Percentiles rank a stretch among this genome's conserved stretches.
phyloP scores from a whole-genome alignment of 192 early-diverging fungal species.

The Lobulomyces angularis region DNA sequence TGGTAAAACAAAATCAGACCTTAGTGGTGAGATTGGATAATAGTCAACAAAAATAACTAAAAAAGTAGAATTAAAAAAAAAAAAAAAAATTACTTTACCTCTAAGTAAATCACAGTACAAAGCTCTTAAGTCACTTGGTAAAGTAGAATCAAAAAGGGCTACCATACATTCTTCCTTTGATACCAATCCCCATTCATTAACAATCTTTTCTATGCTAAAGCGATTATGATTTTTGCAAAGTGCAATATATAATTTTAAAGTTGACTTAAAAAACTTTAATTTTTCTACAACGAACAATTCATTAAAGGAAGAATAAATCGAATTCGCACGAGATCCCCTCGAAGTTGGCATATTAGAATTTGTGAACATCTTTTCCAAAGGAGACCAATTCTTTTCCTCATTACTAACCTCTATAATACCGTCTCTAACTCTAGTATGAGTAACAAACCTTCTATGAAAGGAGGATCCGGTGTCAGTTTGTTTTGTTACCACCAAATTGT shows the following conservation, averaged over 20 bases:
- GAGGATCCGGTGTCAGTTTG: no score
- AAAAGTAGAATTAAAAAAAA: not conserved
- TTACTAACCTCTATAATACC: no score
- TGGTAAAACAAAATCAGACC: constrained; percentile 11
- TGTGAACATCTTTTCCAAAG: no score
- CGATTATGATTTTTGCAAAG: constrained; percentile 16
- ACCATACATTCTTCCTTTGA: constrained; percentile 11
- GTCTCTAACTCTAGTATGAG: no score
- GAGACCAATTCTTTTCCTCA: no score
- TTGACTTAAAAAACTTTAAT: constrained; percentile 12
- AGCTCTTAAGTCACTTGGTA: constrained; percentile 12
- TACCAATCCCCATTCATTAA: constrained; percentile 5
- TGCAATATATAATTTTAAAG: constrained; percentile 15
- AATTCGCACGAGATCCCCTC: no score
- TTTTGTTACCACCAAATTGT: no score
- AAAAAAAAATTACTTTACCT: constrained; percentile 8
- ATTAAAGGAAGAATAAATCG: not conserved
- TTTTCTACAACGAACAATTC: constrained; percentile 3
- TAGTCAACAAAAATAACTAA: constrained; percentile 12
- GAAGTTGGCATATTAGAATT: no score
- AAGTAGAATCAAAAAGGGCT: constrained; percentile 10
- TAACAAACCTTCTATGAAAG: no score
- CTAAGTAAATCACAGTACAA: constrained; percentile 15
- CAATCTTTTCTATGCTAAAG: constrained; percentile 7
- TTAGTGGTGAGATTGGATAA: constrained; percentile 6